Percentiles rank a stretch among this genome's conserved stretches.
Evolutionary conservation across 768 basidiomycete genomes (phyloP).

Genomic region (Pleurotus sapidus): DNA sequence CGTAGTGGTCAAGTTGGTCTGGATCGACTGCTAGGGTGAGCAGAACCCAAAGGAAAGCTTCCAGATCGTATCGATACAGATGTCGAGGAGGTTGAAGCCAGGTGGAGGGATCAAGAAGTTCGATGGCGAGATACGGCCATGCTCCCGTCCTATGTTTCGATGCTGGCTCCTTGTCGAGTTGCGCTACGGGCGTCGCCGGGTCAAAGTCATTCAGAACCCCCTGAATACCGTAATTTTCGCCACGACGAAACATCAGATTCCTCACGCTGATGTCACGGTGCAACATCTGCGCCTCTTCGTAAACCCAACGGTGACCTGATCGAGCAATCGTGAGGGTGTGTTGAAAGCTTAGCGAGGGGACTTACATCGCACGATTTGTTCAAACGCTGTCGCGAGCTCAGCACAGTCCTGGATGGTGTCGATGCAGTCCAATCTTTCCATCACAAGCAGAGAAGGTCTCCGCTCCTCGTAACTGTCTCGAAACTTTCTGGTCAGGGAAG

Average conservation of each 20-base stretch:
- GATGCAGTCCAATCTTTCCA: background rate
- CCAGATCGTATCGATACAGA: background rate
- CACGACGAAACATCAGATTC: background rate
- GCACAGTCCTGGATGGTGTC: background rate
- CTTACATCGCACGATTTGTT: constrained; percentile 1
- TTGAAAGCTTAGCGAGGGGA: background rate
- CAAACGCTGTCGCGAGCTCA: background rate
- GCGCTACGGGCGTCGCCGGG: background rate
- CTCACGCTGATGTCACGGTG: constrained; percentile 2
- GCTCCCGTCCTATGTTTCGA: constrained; percentile 2
- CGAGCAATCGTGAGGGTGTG: background rate
- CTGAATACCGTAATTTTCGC: background rate
- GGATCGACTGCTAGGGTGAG: background rate
- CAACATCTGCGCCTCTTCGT: background rate
- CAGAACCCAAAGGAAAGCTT: background rate
- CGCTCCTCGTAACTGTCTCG: background rate
- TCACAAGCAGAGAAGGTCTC: background rate
- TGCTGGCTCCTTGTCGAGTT: background rate
- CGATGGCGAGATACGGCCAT: background rate
- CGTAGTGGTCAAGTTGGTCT: too few species aligned
- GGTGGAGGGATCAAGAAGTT: background rate
- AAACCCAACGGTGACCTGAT: background rate
- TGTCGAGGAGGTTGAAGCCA: background rate
- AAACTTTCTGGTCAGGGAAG: background rate
- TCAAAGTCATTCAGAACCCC: constrained; percentile 5